A percentile compares a stretch with the other conserved stretches of the same genome.
phyloP scores from a whole-genome alignment of 441 rosid species.

The Adansonia rubrostipa region DNA sequence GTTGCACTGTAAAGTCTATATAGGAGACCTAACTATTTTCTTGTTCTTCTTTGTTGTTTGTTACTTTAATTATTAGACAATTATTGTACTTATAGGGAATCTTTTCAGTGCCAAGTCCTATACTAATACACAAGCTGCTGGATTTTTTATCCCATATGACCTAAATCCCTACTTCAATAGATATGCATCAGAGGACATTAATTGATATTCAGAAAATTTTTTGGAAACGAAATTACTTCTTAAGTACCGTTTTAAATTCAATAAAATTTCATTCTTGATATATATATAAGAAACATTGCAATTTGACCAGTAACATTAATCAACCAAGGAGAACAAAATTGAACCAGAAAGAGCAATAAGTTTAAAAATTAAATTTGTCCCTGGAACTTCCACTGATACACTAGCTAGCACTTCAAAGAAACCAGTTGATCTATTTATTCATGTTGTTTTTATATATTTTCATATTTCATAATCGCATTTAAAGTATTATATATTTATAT shows the following conservation, averaged over 20 bases:
- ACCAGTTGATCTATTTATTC: no score
- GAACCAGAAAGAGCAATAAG: not conserved
- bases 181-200: not conserved
- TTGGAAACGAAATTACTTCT: not conserved
- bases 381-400: no score
- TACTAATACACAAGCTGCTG: not conserved
- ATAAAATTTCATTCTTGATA: not conserved
- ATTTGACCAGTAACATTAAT: not conserved
- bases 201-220: not conserved
- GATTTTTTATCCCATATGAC: not conserved
- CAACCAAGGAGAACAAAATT: not conserved
- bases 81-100: not conserved
- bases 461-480: no score
- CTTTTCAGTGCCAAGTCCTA: not conserved
- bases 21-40: not conserved
- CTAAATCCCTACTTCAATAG: not conserved
- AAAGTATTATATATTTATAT: no score
- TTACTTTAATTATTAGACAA: not conserved
- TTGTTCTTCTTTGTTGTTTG: not conserved
- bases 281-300: not conserved
- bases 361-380: no score
- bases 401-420: not conserved
- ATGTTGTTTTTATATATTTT: no score
- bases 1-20: slow-evolving; percentile 13
- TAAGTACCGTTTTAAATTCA: not conserved